Base-by-base conservation (phyloP, 768 basidiomycete genomes). In the Hirschioporus abietinus region DNA sequence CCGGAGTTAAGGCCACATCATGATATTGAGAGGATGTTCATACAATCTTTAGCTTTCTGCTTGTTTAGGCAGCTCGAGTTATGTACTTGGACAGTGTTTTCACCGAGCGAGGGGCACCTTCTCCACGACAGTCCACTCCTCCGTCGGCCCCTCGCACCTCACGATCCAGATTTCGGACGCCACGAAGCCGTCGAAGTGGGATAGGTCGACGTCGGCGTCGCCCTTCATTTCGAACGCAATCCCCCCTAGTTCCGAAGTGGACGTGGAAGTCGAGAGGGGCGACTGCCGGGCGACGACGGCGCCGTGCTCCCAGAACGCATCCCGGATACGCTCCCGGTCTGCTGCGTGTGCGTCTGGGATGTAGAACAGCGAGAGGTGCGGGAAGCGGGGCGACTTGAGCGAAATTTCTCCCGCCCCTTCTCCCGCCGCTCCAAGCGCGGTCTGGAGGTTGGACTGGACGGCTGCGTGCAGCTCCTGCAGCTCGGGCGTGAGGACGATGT, bases 331-430 rank as follows among this genome's bases (percentile, higher is more conserved):
- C 24, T 78, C 76, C 59, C 90, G 84, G 74, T 88, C 83, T 7
- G 77, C 79, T 3, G 82, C 81, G 68, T 92, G 90, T n/a, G 81
- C 79, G 66, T 92, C 86, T 27, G 79, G 80, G 67, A 92, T 86
- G 72, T 93, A 93, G 71, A 84, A 88, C 67, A 93, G 70, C 36
- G 92, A 93, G 68, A 92, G 68, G 74, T 93, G 92, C 7, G 91
- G 88, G 68, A 85, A 89, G 36, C 78, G 75, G 0, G 89, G 88
- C 0, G 89, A 86, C 2, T 71, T 71, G 1, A 83, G 80, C 25
- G 81, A 76, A 8, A 83, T 66, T 5, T 74, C 73, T 25, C 81
- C 20, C 20, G 42, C 42, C 42, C 20, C 42, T 2, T 52, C 20
- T 1, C 12, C 20, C 12, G 42, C 68, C 70, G 23, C 30, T 30